A percentile compares a stretch with the other conserved stretches of the same genome.
Conservation (phyloP, 805 yeast species). For the Isabelozyma rhagii region DNA sequence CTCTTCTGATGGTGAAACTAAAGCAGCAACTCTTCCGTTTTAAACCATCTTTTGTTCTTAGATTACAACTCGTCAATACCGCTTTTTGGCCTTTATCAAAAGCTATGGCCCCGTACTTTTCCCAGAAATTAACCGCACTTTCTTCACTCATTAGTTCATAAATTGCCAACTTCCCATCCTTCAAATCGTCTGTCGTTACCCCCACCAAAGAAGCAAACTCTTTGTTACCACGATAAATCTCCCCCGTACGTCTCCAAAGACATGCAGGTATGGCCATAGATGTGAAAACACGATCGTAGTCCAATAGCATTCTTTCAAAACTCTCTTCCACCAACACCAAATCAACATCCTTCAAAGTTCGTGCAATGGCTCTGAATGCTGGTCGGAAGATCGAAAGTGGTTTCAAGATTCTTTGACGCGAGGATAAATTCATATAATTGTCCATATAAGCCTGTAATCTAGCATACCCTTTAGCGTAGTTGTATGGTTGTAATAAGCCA, state of each 20-base stretch:
- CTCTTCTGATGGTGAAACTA: slow-evolving; percentile 89
- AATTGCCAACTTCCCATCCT: slow-evolving; percentile 89
- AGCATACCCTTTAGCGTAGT: slow-evolving; percentile 91
- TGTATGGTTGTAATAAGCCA: slow-evolving; percentile 86
- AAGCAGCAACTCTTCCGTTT: slow-evolving; percentile 85
- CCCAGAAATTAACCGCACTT: slow-evolving; percentile 96
- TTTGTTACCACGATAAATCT: slow-evolving; percentile 89
- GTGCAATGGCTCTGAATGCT: slow-evolving; percentile 89
- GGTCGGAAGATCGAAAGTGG: slow-evolving; percentile 87
- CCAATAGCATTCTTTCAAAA: slow-evolving; percentile 88
- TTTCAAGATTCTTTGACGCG: slow-evolving; percentile 79
- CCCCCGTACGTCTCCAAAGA: slow-evolving; percentile 96
- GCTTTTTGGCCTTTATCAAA: slow-evolving; percentile 96
- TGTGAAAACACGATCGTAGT: slow-evolving; percentile 92
- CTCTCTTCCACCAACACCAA: slow-evolving; percentile 89
- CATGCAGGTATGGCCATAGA: slow-evolving; percentile 98
- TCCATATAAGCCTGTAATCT: slow-evolving; percentile 89
- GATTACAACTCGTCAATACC: slow-evolving; percentile 85
- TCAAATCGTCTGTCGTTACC: slow-evolving; percentile 81
- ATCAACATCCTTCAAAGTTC: slow-evolving; percentile 86
- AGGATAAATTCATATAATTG: slow-evolving; percentile 78
- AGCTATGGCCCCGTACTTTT: slow-evolving; percentile 93
- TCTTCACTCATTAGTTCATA: slow-evolving; percentile 95
- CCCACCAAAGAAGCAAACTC: slow-evolving; percentile 94
- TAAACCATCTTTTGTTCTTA: slow-evolving; percentile 78